A percentile compares a stretch with the other conserved stretches of the same genome.
These are phyloP conservation scores for Cenchrus purpureus DNA, from an alignment of 176 grass and related monocot genomes.

Conservation along the genomic window DNA sequence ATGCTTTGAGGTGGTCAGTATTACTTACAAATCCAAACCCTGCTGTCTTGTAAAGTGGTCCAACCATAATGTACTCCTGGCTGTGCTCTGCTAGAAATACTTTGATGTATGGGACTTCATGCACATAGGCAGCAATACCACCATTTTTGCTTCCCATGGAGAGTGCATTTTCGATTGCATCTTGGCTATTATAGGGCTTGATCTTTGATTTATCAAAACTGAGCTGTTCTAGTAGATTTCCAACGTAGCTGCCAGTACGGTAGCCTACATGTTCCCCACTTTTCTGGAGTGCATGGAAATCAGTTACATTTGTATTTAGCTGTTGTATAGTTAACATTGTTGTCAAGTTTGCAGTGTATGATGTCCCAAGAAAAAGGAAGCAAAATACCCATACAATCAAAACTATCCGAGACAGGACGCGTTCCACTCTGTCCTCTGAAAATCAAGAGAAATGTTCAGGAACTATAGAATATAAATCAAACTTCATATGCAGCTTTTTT, in stretches of 20 bases:
- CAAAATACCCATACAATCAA: too few species aligned
- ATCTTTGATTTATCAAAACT: conserved; percentile 45
- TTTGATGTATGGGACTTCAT: conserved; percentile 64
- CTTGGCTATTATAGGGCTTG: conserved; percentile 15
- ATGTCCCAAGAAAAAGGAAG: too few species aligned
- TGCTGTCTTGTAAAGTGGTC: conserved; percentile 60
- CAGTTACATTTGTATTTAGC: not conserved
- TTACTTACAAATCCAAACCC: conserved; percentile 77
- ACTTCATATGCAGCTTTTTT: too few species aligned
- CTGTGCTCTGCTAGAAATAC: conserved; percentile 54
- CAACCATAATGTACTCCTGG: conserved; percentile 52
- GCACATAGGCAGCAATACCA: conserved; percentile 53
- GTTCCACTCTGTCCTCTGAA: too few species aligned
- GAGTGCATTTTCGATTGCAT: conserved; percentile 42
- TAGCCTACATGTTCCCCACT: conserved; percentile 44
- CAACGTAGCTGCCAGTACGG: conserved; percentile 31
- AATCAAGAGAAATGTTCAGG: too few species aligned
- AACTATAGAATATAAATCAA: too few species aligned
- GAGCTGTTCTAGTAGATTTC: conserved; percentile 22
- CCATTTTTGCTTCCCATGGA: conserved; percentile 55
- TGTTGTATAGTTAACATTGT: conserved; percentile 2
- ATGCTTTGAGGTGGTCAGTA: too few species aligned
- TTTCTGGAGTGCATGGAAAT: not conserved
- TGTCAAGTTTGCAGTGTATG: too few species aligned
- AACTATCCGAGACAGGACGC: too few species aligned